These are phyloP conservation scores for Stentor roeselii DNA, from an alignment of 73 alveolate species.

Conservation along the genomic window DNA sequence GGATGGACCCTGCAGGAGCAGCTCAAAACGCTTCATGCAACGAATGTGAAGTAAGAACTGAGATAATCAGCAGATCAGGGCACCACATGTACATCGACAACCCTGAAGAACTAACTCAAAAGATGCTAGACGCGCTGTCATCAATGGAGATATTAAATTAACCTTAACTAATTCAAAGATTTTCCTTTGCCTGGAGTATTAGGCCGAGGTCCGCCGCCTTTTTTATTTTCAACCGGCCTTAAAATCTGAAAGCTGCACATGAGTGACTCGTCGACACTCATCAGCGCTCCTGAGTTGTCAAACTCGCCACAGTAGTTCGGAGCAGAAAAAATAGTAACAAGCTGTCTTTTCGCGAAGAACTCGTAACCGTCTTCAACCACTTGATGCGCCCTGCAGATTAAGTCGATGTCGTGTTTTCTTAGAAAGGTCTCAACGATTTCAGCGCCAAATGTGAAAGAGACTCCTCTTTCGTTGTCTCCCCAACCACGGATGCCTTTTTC, in stretches of 20 bases:
- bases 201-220: conserved; percentile 32
- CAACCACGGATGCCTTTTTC: too few relatives aligned
- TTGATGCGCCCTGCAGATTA: conserved; percentile 89
- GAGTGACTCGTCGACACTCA: conserved; percentile 91
- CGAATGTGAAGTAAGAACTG: neutral
- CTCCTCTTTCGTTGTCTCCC: conserved; percentile 95
- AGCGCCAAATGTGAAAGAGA: conserved; percentile 91
- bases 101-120: conserved; percentile 37
- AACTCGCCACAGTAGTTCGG: too few relatives aligned
- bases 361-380: conserved; percentile 90
- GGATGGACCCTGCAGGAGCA: conserved; percentile 39
- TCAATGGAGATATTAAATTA: too few relatives aligned
- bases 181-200: too few relatives aligned
- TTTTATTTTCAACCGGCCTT: conserved; percentile 85
- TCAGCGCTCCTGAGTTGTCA: too few relatives aligned
- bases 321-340: too few relatives aligned
- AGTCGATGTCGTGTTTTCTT: conserved; percentile 65
- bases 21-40: neutral
- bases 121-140: neutral
- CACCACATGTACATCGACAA: conserved; percentile 60
- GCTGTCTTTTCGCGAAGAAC: conserved; percentile 90
- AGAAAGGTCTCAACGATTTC: conserved; percentile 80
- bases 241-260: conserved; percentile 90
- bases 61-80: conserved; percentile 40
- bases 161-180: too few relatives aligned